Evolutionary conservation across 257 asterid species (phyloP), one percentile per base, ranked within the genome.

Genomic region (Solanum chilense): DNA sequence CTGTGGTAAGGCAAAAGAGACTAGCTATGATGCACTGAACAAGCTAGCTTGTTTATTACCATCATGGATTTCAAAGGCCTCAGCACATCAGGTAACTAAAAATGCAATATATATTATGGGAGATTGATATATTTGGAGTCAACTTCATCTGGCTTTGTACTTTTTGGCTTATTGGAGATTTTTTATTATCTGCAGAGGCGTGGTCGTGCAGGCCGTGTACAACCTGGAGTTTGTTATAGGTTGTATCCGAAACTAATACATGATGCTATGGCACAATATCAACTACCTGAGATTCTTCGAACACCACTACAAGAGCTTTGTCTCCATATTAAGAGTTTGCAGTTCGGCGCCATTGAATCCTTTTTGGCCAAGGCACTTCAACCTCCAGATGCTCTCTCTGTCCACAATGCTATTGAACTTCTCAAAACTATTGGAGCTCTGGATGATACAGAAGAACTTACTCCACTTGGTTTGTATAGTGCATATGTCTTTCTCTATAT

Each of bases 51-150:
- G 98, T 87, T 94, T 97, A 86, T 91, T 95, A 62, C 99, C 99
- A 62, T 95, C 99, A 88, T 97, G 99, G 99, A 97, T 97, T 88
- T 97, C 99, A 12, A 95, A 95, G 95, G 99, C 99, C 88, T 97
- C 99, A 78, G 98, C 99, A 31, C 98, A 93, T 91, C 99, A 97
- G 98, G 99, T 95, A 90, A 14, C 23, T 52, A 25, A 29, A 27
- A 49, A 31, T 29, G 69, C 44, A 29, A 47, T 18, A 10, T 6
- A n/a, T 27, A 47, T 47, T 29, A 23, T 76, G 1, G 35, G 25
- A 80, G 69, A 80, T 47, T 27, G 84, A 29, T 10, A 29, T 80
- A 47, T 47, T 80, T 29, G 85, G 68, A 80, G 68, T 21, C n/a
- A 27, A 29, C 39, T 44, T 77, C 41, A 77, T 77, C 9, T 77